These are phyloP conservation scores for Trifolium repens DNA, from an alignment of 306 rosid species.

Conservation along the genomic window DNA sequence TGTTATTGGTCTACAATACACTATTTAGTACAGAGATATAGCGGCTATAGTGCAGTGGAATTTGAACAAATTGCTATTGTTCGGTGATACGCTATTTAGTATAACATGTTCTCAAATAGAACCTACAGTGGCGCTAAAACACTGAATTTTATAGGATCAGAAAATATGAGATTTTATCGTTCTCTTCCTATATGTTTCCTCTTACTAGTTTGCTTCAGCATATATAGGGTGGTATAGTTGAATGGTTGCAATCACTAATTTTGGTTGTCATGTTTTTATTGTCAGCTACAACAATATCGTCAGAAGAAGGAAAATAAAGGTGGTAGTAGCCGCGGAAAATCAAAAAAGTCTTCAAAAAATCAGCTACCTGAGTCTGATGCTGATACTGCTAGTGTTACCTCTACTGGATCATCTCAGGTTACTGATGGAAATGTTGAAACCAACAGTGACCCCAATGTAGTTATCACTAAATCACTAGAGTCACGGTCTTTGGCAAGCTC, in stretches of 20 bases:
- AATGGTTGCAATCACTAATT: conserved; percentile 42
- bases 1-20: background rate
- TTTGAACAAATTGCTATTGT: background rate
- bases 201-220: background rate
- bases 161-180: background rate
- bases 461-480: conserved; percentile 44
- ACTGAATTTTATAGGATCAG: conserved; percentile 1
- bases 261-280: conserved; percentile 29
- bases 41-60: background rate
- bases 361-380: conserved; percentile 63
- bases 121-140: background rate
- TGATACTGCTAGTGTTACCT: conserved; percentile 51
- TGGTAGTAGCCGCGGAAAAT: conserved; percentile 74
- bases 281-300: conserved; percentile 89
- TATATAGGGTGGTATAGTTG: conserved; percentile 8
- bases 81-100: background rate
- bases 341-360: conserved; percentile 57
- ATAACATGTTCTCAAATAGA: background rate
- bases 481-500: conserved; percentile 51
- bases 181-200: conserved; percentile 12
- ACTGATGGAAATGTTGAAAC: conserved; percentile 55
- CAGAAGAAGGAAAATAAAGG: conserved; percentile 84
- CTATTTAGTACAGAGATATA: background rate
- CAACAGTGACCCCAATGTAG: conserved; percentile 42
- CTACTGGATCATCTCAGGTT: conserved; percentile 44